Base-by-base conservation (phyloP, 495 filamentous ascomycete species). In the Glonium stellatum region DNA sequence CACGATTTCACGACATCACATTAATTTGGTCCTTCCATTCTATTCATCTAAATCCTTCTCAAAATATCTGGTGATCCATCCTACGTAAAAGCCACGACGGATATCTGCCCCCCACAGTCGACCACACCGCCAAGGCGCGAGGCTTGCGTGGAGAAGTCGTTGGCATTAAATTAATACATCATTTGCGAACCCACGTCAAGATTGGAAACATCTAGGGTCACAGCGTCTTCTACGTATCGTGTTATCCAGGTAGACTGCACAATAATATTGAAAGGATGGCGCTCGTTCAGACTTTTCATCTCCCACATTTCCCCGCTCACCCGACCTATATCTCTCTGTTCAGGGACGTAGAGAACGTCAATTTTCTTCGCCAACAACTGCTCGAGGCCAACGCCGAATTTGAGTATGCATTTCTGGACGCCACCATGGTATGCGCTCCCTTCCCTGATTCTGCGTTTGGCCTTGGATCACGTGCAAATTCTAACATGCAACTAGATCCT, bases 321-420 rank as follows among this genome's bases (percentile, higher is more conserved):
- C 78, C 81, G 0, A 77, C 95, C 15, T 82, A 92, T 69, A 72
- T 88, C 36, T 84, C 81, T 34, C 73, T 95, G 13, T 96, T 90
- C 75, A 80, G 78, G 10, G 77, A 90, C 69, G 81, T 97, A 39
- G 69, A 80, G 62, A 97, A 97, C 71, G 79, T 87, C 8, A 71
- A 79, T 0, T 90, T 85, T 69, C 76, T 98, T 22, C 85, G 88
- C 8, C 73, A 85, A 59, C 92, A 96, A 72, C 80, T 97, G 15
- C 74, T 97, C 8, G 80, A 83, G 2, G 86, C 87, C 10, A 95
- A 96, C 63, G 63, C 79, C 23, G 86, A 86, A 12, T 97, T 88
- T 66, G 89, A 97, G 71, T 97, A 96, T 77, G 92, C 92, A 4
- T 87, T 98, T 54, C 83, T 98, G 48, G 92, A 98, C 72, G 90